Conservation (phyloP, 257 asterid genomes). For the Solanum pimpinellifolium region DNA sequence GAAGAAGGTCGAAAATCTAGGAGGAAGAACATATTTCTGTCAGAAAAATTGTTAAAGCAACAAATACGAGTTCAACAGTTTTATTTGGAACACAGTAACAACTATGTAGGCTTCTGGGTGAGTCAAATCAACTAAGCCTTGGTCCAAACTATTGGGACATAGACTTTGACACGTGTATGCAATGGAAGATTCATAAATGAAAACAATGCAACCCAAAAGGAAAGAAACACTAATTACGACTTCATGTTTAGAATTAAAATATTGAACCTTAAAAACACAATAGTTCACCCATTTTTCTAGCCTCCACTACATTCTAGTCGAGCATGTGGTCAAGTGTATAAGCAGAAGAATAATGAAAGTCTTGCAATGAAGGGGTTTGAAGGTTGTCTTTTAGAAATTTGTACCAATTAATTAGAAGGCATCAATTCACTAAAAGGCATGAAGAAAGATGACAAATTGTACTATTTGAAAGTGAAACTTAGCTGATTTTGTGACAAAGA, state of each 20-base stretch:
- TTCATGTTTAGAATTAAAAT: neutral
- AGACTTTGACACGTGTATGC: neutral
- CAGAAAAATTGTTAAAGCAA: neutral
- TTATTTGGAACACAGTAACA: neutral
- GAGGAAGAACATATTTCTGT: constrained; percentile 1
- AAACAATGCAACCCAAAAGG: neutral
- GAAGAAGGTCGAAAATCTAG: constrained; percentile 78
- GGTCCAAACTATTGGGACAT: neutral
- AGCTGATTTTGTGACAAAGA: neutral
- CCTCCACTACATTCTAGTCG: neutral
- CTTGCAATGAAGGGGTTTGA: neutral
- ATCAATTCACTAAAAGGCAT: neutral
- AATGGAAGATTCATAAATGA: neutral
- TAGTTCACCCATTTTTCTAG: neutral
- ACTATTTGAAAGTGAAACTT: neutral
- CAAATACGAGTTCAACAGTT: neutral
- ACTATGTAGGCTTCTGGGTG: neutral
- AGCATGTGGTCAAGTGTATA: neutral
- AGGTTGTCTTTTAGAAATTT: neutral
- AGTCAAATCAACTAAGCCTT: neutral
- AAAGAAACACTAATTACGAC: neutral
- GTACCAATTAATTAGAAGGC: neutral
- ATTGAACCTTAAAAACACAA: neutral
- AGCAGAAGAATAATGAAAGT: neutral
- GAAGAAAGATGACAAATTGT: neutral